phyloP scores from a whole-genome alignment of 1,284 basidiomycete species.

The Apiotrichum mycotoxinovorans region DNA sequence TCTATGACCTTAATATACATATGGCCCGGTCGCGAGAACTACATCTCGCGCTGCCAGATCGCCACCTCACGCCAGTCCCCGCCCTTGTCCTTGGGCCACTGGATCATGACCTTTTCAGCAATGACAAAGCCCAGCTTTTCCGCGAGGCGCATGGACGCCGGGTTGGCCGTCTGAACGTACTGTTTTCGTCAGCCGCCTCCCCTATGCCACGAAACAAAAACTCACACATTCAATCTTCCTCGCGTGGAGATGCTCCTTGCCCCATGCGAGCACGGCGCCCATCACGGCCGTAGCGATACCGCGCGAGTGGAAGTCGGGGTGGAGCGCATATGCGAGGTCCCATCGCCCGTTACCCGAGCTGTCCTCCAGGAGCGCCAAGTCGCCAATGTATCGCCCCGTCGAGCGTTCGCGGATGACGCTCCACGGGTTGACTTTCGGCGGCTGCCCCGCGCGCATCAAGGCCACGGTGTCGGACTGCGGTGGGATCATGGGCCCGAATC shows the following conservation, averaged over 20 bases:
- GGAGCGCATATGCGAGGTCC: neutral
- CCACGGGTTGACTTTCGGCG: neutral
- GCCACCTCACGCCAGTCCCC: neutral
- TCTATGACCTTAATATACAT: too few species aligned
- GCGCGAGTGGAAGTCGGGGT: neutral
- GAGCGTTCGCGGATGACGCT: neutral
- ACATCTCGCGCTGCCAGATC: neutral
- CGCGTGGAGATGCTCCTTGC: neutral
- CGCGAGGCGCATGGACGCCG: neutral
- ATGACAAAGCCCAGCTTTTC: neutral
- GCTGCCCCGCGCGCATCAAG: neutral
- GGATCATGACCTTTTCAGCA: neutral
- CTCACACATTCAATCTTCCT: neutral
- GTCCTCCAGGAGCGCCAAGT: neutral
- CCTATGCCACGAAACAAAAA: neutral
- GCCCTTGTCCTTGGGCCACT: constrained; percentile 3
- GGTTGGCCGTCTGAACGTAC: neutral
- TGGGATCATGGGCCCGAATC: neutral
- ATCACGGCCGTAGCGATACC: neutral
- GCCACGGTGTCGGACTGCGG: neutral
- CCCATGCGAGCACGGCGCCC: neutral
- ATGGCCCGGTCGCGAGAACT: too few species aligned
- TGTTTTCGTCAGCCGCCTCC: neutral
- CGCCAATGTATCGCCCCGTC: neutral
- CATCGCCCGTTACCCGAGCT: neutral